phyloP scores from a whole-genome alignment of 2,329 filamentous ascomycete species.

The Penicillium polonicum region DNA sequence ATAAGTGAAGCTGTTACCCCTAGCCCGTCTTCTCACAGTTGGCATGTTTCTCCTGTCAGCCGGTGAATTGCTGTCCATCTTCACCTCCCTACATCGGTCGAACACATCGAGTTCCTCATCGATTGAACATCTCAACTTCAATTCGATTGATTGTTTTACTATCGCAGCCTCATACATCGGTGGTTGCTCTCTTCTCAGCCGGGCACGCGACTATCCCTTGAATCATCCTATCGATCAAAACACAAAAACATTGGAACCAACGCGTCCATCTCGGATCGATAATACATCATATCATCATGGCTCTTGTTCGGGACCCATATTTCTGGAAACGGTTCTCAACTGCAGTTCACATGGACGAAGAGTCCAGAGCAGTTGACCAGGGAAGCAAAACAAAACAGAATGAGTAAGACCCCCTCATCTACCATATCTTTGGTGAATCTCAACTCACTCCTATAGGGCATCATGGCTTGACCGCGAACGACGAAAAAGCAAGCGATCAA shows the following conservation, averaged over 20 bases:
- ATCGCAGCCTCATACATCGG: neutral
- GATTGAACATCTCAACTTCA: neutral
- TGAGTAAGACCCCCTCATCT: constrained; percentile 10
- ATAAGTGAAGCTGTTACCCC: constrained; percentile 16
- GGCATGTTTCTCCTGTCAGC: neutral
- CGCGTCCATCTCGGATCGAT: neutral
- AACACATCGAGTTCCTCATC: neutral
- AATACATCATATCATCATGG: constrained; percentile 38
- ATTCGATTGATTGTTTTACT: neutral
- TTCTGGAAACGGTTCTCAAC: constrained; percentile 62
- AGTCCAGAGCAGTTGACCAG: constrained; percentile 31
- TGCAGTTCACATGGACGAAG: constrained; percentile 58
- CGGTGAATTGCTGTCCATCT: neutral
- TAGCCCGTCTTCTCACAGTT: neutral
- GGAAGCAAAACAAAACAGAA: constrained; percentile 4
- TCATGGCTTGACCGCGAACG: constrained; percentile 55
- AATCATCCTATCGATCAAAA: neutral
- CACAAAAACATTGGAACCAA: neutral
- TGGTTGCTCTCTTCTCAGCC: neutral
- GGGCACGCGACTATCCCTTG: constrained; percentile 1
- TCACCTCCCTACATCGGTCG: neutral
- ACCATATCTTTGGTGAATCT: constrained; percentile 19
- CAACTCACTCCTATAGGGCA: constrained; percentile 41
- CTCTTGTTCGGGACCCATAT: constrained; percentile 55
- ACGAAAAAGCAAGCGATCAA: constrained; percentile 50